Conservation (phyloP, 2,329 filamentous ascomycete genomes). For the Kalmusia sp. region DNA sequence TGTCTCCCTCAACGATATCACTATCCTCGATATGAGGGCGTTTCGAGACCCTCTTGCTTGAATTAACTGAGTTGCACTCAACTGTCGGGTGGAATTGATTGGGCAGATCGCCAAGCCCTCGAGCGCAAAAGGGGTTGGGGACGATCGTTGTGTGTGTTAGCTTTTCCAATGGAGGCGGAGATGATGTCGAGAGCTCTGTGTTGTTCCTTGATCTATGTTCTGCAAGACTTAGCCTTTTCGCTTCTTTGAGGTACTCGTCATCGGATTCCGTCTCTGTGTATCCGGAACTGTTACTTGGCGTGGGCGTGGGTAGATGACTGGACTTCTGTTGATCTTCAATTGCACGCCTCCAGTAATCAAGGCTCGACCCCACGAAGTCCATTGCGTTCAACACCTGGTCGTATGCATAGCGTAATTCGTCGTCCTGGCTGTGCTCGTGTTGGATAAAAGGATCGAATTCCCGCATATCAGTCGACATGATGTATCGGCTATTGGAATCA, state of each 20-base stretch:
- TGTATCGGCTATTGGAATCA: conserved; percentile 30
- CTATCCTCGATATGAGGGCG: conserved; percentile 6
- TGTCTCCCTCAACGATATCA: conserved; percentile 24
- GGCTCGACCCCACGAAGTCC: not conserved
- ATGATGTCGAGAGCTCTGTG: not conserved
- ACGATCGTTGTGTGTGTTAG: not conserved
- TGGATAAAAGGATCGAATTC: conserved; percentile 19
- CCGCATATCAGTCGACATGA: conserved; percentile 15
- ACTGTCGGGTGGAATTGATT: not conserved
- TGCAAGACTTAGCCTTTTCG: not conserved
- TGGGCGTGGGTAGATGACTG: not conserved
- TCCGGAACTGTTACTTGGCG: not conserved
- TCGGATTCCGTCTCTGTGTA: not conserved
- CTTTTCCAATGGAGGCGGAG: too few relatives aligned
- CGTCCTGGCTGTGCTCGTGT: conserved; percentile 1
- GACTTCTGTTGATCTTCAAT: not conserved
- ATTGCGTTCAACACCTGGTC: not conserved
- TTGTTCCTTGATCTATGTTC: not conserved
- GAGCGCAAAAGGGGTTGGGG: not conserved
- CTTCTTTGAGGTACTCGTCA: not conserved
- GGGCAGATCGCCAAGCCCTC: not conserved
- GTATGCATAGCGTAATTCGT: conserved; percentile 20
- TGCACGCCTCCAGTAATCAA: conserved; percentile 3
- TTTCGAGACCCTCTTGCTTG: not conserved
- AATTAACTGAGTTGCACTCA: not conserved